Conservation (phyloP, 2,329 filamentous ascomycete genomes). For the Corynespora cassiicola region DNA sequence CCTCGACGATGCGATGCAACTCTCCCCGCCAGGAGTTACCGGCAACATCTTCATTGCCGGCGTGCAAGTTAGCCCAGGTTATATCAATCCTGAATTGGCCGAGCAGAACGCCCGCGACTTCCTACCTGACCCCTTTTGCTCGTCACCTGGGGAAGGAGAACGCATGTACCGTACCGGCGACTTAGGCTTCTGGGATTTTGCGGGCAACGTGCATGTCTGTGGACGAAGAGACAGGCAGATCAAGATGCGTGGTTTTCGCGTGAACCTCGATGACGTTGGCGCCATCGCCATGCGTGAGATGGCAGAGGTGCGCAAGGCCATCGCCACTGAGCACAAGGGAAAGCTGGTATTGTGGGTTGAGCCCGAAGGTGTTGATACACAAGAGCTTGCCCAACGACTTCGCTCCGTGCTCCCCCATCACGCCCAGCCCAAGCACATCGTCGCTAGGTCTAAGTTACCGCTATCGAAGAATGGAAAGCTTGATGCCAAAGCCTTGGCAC, state of each 20-base stretch:
- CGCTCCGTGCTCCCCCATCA: too few species aligned
- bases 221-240: conserved; percentile 53
- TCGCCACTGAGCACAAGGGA: too few species aligned
- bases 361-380: too few species aligned
- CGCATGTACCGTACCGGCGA: conserved; percentile 54
- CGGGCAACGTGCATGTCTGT: conserved; percentile 45
- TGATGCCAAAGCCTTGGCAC: too few species aligned
- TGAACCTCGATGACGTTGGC: conserved; percentile 53
- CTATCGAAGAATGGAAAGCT: too few species aligned
- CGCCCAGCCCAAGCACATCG: too few species aligned
- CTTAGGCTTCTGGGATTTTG: conserved; percentile 39
- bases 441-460: too few species aligned
- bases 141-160: too few species aligned
- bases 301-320: too few species aligned
- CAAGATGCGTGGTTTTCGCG: conserved; percentile 46
- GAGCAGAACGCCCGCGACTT: conserved; percentile 39
- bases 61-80: conserved; percentile 52
- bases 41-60: conserved; percentile 54
- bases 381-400: too few species aligned
- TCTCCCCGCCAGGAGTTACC: conserved; percentile 41
- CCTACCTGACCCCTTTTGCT: conserved; percentile 28
- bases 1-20: conserved; percentile 41
- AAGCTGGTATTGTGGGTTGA: too few species aligned
- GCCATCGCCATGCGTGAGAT: too few species aligned
- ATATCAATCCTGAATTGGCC: conserved; percentile 46